Evolutionary conservation across 2,329 filamentous ascomycete species (phyloP).

Genomic region (Triangularia verruculosa): DNA sequence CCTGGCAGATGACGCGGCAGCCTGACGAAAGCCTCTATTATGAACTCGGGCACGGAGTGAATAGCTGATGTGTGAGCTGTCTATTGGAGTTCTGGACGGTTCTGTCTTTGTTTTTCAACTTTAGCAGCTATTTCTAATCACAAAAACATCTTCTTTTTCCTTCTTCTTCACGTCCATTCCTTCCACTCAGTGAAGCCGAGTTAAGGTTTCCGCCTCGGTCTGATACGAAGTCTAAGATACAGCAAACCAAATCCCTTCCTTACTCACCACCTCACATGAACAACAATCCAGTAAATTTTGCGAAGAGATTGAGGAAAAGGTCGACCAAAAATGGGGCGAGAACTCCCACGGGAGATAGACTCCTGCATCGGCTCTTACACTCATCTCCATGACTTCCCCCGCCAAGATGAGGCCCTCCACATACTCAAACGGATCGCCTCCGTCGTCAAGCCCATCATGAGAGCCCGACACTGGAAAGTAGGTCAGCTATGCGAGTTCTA

Average conservation of each 20-base stretch:
- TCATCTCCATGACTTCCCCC: constrained; percentile 46
- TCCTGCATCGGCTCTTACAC: constrained; percentile 47
- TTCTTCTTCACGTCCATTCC: neutral
- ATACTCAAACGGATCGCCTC: constrained; percentile 79
- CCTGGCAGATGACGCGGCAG: neutral
- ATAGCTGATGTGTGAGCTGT: neutral
- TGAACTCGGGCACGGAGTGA: neutral
- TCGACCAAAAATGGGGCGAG: neutral
- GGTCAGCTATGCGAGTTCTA: constrained; percentile 80
- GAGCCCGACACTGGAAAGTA: constrained; percentile 78
- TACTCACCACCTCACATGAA: neutral
- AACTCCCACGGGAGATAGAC: constrained; percentile 38
- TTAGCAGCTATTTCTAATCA: neutral
- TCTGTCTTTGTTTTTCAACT: neutral
- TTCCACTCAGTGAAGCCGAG: neutral
- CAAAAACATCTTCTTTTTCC: neutral
- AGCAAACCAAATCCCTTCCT: neutral
- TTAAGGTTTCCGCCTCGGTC: neutral
- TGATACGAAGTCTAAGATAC: neutral
- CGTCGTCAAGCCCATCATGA: constrained; percentile 92
- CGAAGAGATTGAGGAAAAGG: constrained; percentile 33
- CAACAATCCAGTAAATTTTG: neutral
- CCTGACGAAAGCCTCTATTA: neutral
- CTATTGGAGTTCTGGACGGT: neutral
- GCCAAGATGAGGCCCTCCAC: constrained; percentile 50